Base-by-base conservation (phyloP, 306 rosid genomes). In the Gleditsia sinensis region DNA sequence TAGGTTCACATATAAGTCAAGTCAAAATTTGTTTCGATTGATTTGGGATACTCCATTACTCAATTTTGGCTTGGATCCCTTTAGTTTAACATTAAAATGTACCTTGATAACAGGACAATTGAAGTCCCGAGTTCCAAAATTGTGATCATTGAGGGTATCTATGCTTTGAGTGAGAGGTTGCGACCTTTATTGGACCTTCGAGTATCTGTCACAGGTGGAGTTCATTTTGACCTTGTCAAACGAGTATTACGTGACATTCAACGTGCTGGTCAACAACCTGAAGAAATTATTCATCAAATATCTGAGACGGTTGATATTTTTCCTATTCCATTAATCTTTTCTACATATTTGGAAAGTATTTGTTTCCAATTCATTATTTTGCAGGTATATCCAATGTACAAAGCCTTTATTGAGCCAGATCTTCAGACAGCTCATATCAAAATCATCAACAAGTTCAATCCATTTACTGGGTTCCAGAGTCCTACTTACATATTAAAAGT, bases 401-500 rank as follows among this genome's bases (percentile, higher is more conserved):
- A 61, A 28, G 48, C 40, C 17, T 61, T 61, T 19, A 61, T 61
- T 0, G 67, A 61, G 67, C 67, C 40, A 61, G 48, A 61, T 33
- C 67, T 61, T 4, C 67, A 61, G 45, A 61, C 67, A 36, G 67
- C 67, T 3, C 67, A 61, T 17, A 34, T 61, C 67, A 61, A 36
- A 61, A 61, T 61, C 17, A 61, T 9, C 45, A 61, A 61, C 67
- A 36, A 61, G 48, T 61, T 61, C 67, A 61, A 61, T 61, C 67
- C 67, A 61, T 61, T 61, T 61, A 61, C 67, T 19, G 67, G 67
- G n/a, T 61, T 61, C 17, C 67, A 36, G 30, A 61, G 17, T 36
- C 42, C 67, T 61, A 61, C 67, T 34, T 61, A 61, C 67, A 61
- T 61, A 61, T 20, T 61, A 30, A 61, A 61, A 61, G 67, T 61